phyloP scores from a whole-genome alignment of 1,284 basidiomycete species.

The Pseudozyma pruni region DNA sequence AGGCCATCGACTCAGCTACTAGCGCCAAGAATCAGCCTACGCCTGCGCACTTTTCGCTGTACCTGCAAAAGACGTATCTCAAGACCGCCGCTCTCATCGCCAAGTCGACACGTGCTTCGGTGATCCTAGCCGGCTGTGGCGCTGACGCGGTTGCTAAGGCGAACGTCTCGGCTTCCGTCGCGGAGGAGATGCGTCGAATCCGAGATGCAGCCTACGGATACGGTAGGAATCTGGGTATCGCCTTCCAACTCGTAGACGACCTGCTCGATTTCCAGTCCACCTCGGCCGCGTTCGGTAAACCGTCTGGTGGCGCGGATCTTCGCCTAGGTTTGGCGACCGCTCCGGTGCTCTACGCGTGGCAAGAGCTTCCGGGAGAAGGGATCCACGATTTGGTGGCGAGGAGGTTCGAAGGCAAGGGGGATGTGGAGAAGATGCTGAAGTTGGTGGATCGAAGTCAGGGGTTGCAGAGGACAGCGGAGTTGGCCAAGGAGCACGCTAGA shows the following conservation, averaged over 20 bases:
- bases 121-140: constrained; percentile 85
- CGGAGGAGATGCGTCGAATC: constrained; percentile 71
- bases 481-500: constrained; percentile 60
- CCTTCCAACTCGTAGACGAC: constrained; percentile 86
- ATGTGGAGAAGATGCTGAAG: constrained; percentile 75
- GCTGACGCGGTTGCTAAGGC: constrained; percentile 72
- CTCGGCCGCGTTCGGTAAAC: constrained; percentile 79
- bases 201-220: constrained; percentile 95
- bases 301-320: constrained; percentile 82
- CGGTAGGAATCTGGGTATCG: constrained; percentile 83
- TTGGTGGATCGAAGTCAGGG: constrained; percentile 56
- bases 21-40: constrained; percentile 58
- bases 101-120: constrained; percentile 87
- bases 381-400: constrained; percentile 79
- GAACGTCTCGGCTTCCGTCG: constrained; percentile 9
- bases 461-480: constrained; percentile 56
- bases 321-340: constrained; percentile 88
- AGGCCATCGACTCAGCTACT: background rate
- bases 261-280: constrained; percentile 84
- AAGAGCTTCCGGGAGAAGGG: constrained; percentile 78
- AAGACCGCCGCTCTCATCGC: constrained; percentile 97
- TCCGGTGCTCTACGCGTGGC: constrained; percentile 93
- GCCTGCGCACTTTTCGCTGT: constrained; percentile 80
- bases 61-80: constrained; percentile 93
- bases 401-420: constrained; percentile 83